Evolutionary conservation across 1,284 basidiomycete species (phyloP).

Genomic region (Puccinia horiana): DNA sequence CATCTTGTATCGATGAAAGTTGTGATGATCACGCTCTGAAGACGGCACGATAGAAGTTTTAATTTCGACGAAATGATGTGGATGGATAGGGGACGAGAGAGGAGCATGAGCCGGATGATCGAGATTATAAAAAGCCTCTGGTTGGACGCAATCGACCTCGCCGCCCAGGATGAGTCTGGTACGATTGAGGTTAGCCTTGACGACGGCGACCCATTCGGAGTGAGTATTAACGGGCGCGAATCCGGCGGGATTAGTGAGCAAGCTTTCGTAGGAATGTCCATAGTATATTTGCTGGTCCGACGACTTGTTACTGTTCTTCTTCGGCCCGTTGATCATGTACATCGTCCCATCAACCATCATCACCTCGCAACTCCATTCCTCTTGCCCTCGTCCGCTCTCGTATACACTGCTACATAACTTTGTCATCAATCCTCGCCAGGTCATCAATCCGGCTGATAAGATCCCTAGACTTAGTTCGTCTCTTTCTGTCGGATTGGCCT

Average conservation of each 20-base stretch:
- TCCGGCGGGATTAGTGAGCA: conserved; percentile 6
- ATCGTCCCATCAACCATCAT: conserved; percentile 43
- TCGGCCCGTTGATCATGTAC: conserved; percentile 19
- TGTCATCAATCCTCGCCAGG: conserved; percentile 37
- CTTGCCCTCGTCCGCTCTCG: background rate
- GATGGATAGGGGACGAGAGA: background rate
- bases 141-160: conserved; percentile 38
- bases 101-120: background rate
- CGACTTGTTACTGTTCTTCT: background rate
- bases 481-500: background rate
- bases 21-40: conserved; percentile 21
- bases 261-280: conserved; percentile 37
- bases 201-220: conserved; percentile 33
- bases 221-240: conserved; percentile 37
- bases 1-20: conserved; percentile 25
- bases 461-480: conserved; percentile 6
- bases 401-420: conserved; percentile 30
- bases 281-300: conserved; percentile 19
- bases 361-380: conserved; percentile 31
- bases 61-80: conserved; percentile 30
- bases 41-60: conserved; percentile 10
- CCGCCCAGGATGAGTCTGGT: conserved; percentile 38
- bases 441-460: conserved; percentile 5
- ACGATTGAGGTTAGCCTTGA: conserved; percentile 44
- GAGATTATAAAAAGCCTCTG: background rate